Evolutionary conservation across 805 yeast genomes (phyloP).

Genomic region (Saturnispora saitoi): DNA sequence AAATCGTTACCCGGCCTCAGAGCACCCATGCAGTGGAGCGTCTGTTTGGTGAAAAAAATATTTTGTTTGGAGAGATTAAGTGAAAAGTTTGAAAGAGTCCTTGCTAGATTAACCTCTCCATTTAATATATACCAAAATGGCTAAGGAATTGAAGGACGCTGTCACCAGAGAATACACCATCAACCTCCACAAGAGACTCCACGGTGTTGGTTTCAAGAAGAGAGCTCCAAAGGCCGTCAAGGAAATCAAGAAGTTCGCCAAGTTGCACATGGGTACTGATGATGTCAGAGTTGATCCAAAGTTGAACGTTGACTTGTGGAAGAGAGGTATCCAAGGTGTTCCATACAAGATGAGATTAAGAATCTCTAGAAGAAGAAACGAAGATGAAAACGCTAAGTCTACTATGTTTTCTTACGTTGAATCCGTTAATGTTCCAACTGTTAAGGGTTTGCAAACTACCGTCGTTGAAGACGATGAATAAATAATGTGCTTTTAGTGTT

Average conservation of each 20-base stretch:
- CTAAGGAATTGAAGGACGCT: constrained; percentile 86
- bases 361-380: constrained; percentile 96
- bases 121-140: constrained; percentile 22
- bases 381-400: constrained; percentile 98
- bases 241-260: constrained; percentile 98
- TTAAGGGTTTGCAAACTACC: constrained; percentile 96
- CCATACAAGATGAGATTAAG: constrained; percentile 97
- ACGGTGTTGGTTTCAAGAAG: constrained; percentile 98
- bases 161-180: constrained; percentile 99
- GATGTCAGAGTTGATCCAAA: constrained; percentile 99
- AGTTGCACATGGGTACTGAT: constrained; percentile 97
- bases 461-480: constrained; percentile 70
- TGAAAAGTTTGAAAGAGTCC: background rate
- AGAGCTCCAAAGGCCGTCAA: constrained; percentile 99
- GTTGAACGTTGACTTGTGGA: constrained; percentile 97
- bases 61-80: background rate
- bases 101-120: constrained; percentile 2
- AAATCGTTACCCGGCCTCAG: constrained; percentile 4
- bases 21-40: background rate
- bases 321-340: constrained; percentile 99
- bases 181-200: constrained; percentile 98
- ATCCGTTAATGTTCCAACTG: constrained; percentile 88
- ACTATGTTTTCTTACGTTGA: constrained; percentile 97
- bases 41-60: background rate
- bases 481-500: constrained; percentile 13